Base-by-base conservation (phyloP, 495 filamentous ascomycete species). In the Xylaria bambusicola region DNA sequence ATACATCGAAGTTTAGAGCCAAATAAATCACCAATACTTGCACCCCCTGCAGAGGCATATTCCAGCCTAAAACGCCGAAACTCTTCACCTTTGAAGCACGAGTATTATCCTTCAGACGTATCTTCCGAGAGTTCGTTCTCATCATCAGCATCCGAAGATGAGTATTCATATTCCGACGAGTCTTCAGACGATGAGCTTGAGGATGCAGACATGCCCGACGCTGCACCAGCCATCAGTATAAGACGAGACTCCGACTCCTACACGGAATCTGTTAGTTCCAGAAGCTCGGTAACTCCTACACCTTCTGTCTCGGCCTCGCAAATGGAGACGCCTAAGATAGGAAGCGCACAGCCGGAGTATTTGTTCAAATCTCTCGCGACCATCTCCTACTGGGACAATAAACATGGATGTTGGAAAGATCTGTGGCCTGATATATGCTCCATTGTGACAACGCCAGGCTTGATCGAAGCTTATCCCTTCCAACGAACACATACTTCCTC, bases 61-160 rank as follows among this genome's bases (percentile, higher is more conserved):
- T 46, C 68, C 23, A 77, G 75, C 24, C 70, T 81, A 10, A 88
- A 83, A 65, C 81, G 93, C 27, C 83, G 91, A 6, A 88, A 86
- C 24, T 98, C 95, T 4, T 98, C 95, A 8, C 95, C 95, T 8
- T 79, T 99, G 57, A 99, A 99, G 73, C 94, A 97, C 66, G 92
- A 99, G 75, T 99, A 97, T 66, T 89, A 91, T 62, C 95, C 95
- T 2, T 98, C 94, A 1, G 93, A 91, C 40, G 84, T 72, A 0
- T 79, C 77, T 1, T 80, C 78, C 1, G 74, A 75, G 18, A 73
- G 71, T 53, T 71, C 74, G 13, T 64, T 84, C 51, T 89, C 89
- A 0, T 64, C 69, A 26, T 77, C 76, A 6, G 64, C 61, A 26
- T 66, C 65, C 24, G 73, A 74, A 38, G 64, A 72, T 26, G 79